Conservation (phyloP, 1,284 basidiomycete species). For the Pyrrhoderma lamaoense region DNA sequence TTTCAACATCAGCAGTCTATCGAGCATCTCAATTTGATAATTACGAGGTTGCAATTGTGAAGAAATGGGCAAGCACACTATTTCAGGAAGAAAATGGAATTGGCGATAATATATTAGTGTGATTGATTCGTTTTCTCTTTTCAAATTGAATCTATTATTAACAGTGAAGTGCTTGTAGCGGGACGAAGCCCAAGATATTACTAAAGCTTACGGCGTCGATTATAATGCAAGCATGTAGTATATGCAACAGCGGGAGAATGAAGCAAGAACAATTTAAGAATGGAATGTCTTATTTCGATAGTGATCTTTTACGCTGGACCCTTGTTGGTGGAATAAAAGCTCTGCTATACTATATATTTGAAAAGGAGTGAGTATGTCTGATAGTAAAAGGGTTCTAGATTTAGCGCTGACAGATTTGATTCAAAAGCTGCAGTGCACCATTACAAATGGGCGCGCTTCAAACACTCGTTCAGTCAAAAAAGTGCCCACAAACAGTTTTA, state of each 20-base stretch:
- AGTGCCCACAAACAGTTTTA: constrained; percentile 59
- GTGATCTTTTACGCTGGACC: constrained; percentile 70
- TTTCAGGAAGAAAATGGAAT: constrained; percentile 73
- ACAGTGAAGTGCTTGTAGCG: constrained; percentile 36
- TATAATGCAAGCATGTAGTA: constrained; percentile 53
- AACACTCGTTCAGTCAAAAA: constrained; percentile 50
- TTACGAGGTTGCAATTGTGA: constrained; percentile 46
- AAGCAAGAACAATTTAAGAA: constrained; percentile 61
- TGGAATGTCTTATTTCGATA: constrained; percentile 69
- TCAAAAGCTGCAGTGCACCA: constrained; percentile 24
- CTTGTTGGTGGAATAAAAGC: constrained; percentile 63
- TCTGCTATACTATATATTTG: constrained; percentile 52
- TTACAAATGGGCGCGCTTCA: constrained; percentile 46
- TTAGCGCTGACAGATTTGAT: constrained; percentile 15
- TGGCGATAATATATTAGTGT: constrained; percentile 73
- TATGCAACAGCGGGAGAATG: constrained; percentile 43
- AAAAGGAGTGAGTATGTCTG: constrained; percentile 40
- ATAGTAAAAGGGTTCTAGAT: not conserved
- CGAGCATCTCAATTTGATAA: constrained; percentile 35
- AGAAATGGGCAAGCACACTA: constrained; percentile 64
- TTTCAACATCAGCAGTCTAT: constrained; percentile 39
- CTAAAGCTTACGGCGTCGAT: constrained; percentile 59
- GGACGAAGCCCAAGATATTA: constrained; percentile 60
- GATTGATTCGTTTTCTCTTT: constrained; percentile 15
- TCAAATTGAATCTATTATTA: not conserved